Base-by-base conservation (phyloP, 2,329 filamentous ascomycete genomes). In the Penicillium vulpinum region DNA sequence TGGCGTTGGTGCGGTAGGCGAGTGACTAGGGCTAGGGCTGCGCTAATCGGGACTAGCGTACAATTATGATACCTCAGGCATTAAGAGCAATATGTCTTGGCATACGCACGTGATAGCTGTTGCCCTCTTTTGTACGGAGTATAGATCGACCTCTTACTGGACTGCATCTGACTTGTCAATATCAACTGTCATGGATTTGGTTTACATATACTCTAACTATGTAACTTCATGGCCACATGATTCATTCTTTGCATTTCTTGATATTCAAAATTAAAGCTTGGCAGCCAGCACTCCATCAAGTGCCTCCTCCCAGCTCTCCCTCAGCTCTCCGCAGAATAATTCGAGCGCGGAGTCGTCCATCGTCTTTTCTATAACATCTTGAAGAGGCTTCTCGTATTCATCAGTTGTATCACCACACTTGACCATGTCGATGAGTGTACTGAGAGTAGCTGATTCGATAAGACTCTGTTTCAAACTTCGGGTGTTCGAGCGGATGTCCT, bases 221-320 rank as follows among this genome's bases (percentile, higher is more conserved):
- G 35, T 10, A 24, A 21, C 22, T 39, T 35, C 51, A 51, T 51
- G 38, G 26, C 39, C 43, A 43, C 41, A 55, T 47, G 33, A 50
- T n/a, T 40, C 21, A 21, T 46, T 26, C 21, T n/a, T 28, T 35
- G 22, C 31, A 33, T 38, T n/a, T 16, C 16, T 48, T 2, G 13
- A 36, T 21, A 5, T 29, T 22, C 28, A 39, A n/a, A 9, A 51
- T 67, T 57, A 75, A 41, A 73, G 55, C 51, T 57, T 68, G 36
- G 72, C 65, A 15, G 53, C 52, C 56, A 78, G 54, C 36, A 79
- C 63, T 4, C 77, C 76, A 51, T 76, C 71, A 24, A 80, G 67
- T 6, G 70, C 76, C 52, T 78, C 77, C 46, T 78, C 76, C 78
- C 77, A 80, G 61, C 78, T 79, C 57, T 79, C 77, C 69, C 75